phyloP scores from a whole-genome alignment of 352 stramenopile species.

The Pythium coloratum region DNA sequence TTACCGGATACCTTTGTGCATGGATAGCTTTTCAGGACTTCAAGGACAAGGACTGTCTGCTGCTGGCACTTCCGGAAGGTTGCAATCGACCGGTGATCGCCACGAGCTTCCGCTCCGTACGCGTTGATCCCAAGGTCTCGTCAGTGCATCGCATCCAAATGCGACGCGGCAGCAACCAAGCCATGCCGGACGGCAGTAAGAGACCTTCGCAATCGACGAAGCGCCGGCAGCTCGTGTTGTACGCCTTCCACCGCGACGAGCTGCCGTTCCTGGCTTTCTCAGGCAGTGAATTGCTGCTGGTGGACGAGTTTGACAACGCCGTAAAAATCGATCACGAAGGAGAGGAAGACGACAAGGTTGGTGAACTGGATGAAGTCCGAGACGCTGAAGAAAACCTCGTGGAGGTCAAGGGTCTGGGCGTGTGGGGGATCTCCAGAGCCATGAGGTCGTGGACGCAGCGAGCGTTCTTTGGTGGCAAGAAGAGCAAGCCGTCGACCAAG shows the following conservation, averaged over 20 bases:
- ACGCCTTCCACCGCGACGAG: conserved; percentile 66
- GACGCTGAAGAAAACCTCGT: conserved; percentile 33
- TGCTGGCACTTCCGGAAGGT: conserved; percentile 52
- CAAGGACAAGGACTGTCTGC: conserved; percentile 53
- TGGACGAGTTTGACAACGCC: conserved; percentile 29
- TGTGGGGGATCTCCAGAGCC: conserved; percentile 35
- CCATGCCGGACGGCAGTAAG: background rate
- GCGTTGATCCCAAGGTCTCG: conserved; percentile 36
- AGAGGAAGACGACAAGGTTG: conserved; percentile 20
- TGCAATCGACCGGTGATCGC: conserved; percentile 41
- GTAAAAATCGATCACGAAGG: background rate
- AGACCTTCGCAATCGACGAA: background rate
- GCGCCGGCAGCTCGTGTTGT: conserved; percentile 33
- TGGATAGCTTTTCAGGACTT: conserved; percentile 56
- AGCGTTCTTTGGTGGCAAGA: conserved; percentile 13
- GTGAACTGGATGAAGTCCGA: conserved; percentile 28
- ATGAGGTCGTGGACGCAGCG: conserved; percentile 22
- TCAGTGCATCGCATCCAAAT: conserved; percentile 45
- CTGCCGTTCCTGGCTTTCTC: conserved; percentile 57
- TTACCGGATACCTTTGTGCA: background rate
- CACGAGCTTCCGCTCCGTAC: conserved; percentile 47
- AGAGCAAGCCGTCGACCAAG: background rate
- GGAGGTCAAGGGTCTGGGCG: conserved; percentile 52
- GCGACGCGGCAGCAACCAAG: conserved; percentile 12
- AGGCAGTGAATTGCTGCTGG: conserved; percentile 32